Percentiles rank a stretch among this genome's conserved stretches.
Evolutionary conservation across 495 filamentous ascomycete genomes (phyloP).

Genomic region (Parathielavia hyrcaniae): DNA sequence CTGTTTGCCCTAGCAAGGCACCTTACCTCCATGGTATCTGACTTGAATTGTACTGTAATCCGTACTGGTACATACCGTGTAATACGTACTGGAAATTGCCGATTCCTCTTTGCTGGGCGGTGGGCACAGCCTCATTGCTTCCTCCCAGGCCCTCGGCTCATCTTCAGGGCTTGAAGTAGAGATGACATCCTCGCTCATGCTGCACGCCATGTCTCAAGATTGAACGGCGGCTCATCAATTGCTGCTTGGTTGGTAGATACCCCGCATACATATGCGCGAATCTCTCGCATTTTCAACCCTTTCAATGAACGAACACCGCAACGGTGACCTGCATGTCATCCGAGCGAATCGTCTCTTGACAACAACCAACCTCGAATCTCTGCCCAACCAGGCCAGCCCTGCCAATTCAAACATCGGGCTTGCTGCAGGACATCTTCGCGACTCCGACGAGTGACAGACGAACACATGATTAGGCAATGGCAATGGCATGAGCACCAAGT

Average conservation of each 20-base stretch:
- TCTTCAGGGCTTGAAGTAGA: neutral
- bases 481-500: constrained; percentile 26
- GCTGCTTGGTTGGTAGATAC: neutral
- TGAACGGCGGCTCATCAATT: neutral
- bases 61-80: too few relatives aligned
- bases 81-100: too few relatives aligned
- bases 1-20: too few relatives aligned
- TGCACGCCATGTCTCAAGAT: neutral
- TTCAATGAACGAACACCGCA: neutral
- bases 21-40: too few relatives aligned
- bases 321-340: neutral
- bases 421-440: constrained; percentile 15
- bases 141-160: neutral
- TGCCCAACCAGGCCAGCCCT: constrained; percentile 27
- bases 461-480: constrained; percentile 27
- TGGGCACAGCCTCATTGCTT: neutral
- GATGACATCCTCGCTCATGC: too few relatives aligned
- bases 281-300: neutral
- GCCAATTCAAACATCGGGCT: constrained; percentile 16
- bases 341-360: constrained; percentile 28
- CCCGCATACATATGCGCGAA: neutral
- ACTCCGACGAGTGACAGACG: constrained; percentile 25
- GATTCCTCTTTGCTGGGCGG: too few relatives aligned
- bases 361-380: constrained; percentile 20
- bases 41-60: too few relatives aligned